phyloP scores from a whole-genome alignment of 2,329 filamentous ascomycete genomes.

The Aschersonia sp. region DNA sequence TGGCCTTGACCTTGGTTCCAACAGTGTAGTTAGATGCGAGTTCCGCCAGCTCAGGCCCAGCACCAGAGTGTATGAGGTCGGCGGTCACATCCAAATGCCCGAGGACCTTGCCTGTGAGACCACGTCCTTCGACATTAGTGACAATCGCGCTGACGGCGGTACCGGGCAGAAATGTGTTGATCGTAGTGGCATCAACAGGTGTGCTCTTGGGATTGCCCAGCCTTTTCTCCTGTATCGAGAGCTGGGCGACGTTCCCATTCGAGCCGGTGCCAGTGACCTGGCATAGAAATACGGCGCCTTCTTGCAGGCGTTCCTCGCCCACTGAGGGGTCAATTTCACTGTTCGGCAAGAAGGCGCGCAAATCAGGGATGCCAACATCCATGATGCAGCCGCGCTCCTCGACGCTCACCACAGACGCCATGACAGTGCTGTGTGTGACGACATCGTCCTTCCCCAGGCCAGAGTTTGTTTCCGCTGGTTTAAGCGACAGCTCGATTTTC shows the following conservation, averaged over 20 bases:
- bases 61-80: constrained; percentile 78
- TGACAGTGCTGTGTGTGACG: constrained; percentile 61
- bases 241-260: constrained; percentile 72
- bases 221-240: constrained; percentile 60
- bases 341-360: constrained; percentile 73
- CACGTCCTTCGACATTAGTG: constrained; percentile 56
- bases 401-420: constrained; percentile 80
- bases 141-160: constrained; percentile 79
- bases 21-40: constrained; percentile 67
- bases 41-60: constrained; percentile 52
- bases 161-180: constrained; percentile 82
- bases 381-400: constrained; percentile 93
- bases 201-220: constrained; percentile 51
- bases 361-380: constrained; percentile 64
- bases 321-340: constrained; percentile 61
- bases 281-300: constrained; percentile 75
- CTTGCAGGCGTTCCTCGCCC: constrained; percentile 54
- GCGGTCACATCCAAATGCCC: constrained; percentile 83
- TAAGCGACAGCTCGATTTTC: constrained; percentile 75
- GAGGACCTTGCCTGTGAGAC: constrained; percentile 82
- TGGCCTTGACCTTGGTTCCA: constrained; percentile 69
- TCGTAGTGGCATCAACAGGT: constrained; percentile 64
- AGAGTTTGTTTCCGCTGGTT: constrained; percentile 64
- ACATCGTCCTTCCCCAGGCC: constrained; percentile 60
- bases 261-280: constrained; percentile 60